Evolutionary conservation across 2,329 filamentous ascomycete genomes (phyloP).

Genomic region (Epichloe elymi): DNA sequence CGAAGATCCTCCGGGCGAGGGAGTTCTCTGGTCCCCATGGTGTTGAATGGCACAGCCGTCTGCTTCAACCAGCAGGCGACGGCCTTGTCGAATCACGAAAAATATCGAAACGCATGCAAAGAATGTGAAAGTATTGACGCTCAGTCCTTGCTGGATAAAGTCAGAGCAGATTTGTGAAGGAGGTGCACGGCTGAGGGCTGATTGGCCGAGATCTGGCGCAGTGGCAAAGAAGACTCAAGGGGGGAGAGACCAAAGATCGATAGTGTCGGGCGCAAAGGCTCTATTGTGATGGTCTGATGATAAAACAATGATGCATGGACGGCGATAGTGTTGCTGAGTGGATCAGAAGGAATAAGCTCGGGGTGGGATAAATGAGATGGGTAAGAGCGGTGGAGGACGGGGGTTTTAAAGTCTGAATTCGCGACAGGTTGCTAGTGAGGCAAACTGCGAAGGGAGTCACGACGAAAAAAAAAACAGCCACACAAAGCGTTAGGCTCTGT

Average conservation of each 20-base stretch:
- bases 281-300: too few species aligned
- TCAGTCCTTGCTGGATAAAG: not conserved
- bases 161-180: not conserved
- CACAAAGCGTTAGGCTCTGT: not conserved
- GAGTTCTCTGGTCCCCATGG: constrained; percentile 23
- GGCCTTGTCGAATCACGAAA: not conserved
- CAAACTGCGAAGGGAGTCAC: not conserved
- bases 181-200: not conserved
- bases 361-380: not conserved
- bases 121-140: not conserved
- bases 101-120: not conserved
- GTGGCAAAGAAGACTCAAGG: not conserved
- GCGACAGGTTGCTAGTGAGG: not conserved
- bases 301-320: not conserved
- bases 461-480: not conserved
- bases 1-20: constrained; percentile 49
- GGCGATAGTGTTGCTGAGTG: not conserved
- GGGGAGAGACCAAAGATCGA: not conserved
- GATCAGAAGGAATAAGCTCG: not conserved
- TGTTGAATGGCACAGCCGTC: constrained; percentile 3
- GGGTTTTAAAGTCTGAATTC: not conserved
- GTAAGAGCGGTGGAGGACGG: not conserved
- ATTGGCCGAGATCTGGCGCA: not conserved
- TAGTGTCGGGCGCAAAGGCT: not conserved
- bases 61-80: not conserved